Evolutionary conservation across 495 filamentous ascomycete species (phyloP).

Genomic region (Neurospora tetrasperma): DNA sequence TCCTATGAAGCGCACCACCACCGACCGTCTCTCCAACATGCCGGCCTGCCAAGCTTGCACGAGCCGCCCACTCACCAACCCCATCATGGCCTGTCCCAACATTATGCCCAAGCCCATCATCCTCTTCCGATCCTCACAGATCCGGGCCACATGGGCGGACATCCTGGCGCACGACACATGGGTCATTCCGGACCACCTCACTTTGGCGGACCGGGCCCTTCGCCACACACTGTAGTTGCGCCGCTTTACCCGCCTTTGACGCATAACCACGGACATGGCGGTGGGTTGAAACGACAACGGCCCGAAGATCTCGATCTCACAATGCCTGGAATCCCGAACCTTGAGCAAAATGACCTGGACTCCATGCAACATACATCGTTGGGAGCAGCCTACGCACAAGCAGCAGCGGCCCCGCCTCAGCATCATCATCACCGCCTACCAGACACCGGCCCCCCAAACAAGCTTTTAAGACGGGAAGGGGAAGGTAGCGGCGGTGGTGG

Average conservation of each 20-base stretch:
- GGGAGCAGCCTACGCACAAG: constrained; percentile 32
- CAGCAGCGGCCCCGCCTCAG: constrained; percentile 31
- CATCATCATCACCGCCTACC: constrained; percentile 71
- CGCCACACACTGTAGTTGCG: constrained; percentile 32
- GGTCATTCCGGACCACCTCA: constrained; percentile 36
- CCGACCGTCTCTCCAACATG: constrained; percentile 38
- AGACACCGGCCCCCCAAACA: constrained; percentile 48
- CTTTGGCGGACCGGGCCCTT: constrained; percentile 29
- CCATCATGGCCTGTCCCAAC: constrained; percentile 41
- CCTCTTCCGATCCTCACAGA: constrained; percentile 41
- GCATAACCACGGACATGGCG: constrained; percentile 28
- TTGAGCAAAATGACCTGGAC: constrained; percentile 38
- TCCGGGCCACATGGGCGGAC: constrained; percentile 33
- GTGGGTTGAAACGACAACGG: constrained; percentile 36
- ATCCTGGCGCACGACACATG: constrained; percentile 36
- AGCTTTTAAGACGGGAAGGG: constrained; percentile 43
- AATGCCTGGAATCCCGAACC: constrained; percentile 36
- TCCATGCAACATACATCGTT: constrained; percentile 40
- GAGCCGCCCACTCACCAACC: constrained; percentile 32
- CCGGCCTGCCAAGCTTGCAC: constrained; percentile 29
- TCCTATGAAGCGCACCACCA: constrained; percentile 43
- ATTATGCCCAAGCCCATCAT: constrained; percentile 39
- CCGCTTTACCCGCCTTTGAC: constrained; percentile 38
- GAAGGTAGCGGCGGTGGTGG: constrained; percentile 35
- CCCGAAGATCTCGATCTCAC: constrained; percentile 42